Evolutionary conservation across 2,329 filamentous ascomycete genomes (phyloP), one percentile per base, ranked within the genome.

Genomic region (Teratosphaeria pseudoeucalypti): DNA sequence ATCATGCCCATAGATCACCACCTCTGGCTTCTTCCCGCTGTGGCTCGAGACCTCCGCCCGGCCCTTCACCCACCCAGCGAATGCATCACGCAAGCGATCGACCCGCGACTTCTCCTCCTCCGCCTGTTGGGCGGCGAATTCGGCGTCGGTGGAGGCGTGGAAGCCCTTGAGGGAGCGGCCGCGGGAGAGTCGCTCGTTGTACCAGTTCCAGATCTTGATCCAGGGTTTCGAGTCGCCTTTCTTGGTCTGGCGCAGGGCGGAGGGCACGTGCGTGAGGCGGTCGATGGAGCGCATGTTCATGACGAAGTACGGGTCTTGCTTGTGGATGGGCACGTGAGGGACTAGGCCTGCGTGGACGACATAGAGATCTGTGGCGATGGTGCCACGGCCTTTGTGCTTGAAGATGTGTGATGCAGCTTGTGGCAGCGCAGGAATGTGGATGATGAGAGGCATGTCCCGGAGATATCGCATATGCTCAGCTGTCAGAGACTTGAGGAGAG

Each of bases 231-330:
- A 61, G 32, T 67, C 63, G 37, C 63, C 67, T 6, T 64, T 63
- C 56, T 61, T 66, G 43, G 58, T 62, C 49, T 63, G 60, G 49
- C 67, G 68, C 10, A 65, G 54, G 16, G 76, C 76, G 57, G 77
- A 83, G 3, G 84, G 85, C 12, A 83, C 75, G 61, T 84, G 80
- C 11, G 83, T 85, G 11, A 79, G 75, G 19, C 85, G 80, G 65
- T 88, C 80, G 58, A 96, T 82, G 6, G 85, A 89, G 59, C 91
- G 85, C 89, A 99, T 95, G 70, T 90, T 94, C 91, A 96, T 96
- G 49, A 89, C 88, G 57, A 87, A 86, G 72, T 84, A 85, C 0
- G 91, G 87, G 72, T 96, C 83, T 67, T 87, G 92, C 57, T 81
- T 77, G 54, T 86, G 79, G 14, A 95, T 78, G 0, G 82, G 73